Conservation (phyloP, 2,329 filamentous ascomycete species). For the Pseudogymnoascus verrucosus region DNA sequence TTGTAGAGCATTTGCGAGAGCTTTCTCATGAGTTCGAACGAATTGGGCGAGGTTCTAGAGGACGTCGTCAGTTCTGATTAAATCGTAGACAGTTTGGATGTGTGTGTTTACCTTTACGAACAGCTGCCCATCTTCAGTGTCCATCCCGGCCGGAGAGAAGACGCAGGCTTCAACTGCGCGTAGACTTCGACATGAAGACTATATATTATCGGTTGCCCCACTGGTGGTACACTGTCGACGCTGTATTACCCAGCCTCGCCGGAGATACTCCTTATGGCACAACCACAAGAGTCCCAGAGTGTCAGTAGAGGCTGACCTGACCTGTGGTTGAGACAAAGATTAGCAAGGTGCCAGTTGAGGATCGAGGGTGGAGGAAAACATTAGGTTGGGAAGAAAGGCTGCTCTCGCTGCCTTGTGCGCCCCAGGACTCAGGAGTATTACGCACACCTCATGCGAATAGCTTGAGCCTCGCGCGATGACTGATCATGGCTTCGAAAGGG, state of each 20-base stretch:
- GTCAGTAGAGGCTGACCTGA: conserved; percentile 5
- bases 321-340: neutral
- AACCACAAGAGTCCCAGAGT: conserved; percentile 4
- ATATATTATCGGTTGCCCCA: conserved; percentile 7
- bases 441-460: neutral
- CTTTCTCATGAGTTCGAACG: conserved; percentile 95
- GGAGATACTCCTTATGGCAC: neutral
- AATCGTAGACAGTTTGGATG: neutral
- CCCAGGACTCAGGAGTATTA: neutral
- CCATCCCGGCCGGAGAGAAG: conserved; percentile 29
- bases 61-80: conserved; percentile 18
- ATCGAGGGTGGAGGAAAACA: neutral
- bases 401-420: neutral
- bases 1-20: conserved; percentile 89
- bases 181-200: conserved; percentile 11
- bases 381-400: neutral
- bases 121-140: conserved; percentile 78
- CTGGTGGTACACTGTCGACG: conserved; percentile 9
- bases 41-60: conserved; percentile 85
- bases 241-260: conserved; percentile 6
- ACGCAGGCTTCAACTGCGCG: conserved; percentile 4
- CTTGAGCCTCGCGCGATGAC: neutral
- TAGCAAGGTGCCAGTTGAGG: neutral
- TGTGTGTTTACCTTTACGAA: conserved; percentile 68
- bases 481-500: neutral